Conservation (phyloP, 306 rosid genomes). For the apple (Malus domestica) region DNA sequence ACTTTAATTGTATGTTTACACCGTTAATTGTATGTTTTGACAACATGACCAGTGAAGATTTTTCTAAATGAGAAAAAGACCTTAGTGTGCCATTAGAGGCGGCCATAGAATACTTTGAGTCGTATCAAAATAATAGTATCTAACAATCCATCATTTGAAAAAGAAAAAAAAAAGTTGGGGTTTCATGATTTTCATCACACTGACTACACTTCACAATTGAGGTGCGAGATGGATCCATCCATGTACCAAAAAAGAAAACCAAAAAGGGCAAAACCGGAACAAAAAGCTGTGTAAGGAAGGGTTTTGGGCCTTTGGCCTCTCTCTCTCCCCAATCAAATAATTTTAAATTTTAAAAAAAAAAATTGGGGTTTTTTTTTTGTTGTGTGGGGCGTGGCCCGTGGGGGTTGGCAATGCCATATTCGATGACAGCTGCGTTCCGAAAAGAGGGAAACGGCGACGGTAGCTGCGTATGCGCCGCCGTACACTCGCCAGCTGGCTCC, state of each 20-base stretch:
- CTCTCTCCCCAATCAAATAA: not conserved
- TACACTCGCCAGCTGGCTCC: conserved; percentile 46
- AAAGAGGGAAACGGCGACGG: conserved; percentile 26
- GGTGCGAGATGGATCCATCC: not conserved
- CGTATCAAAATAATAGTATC: too few species aligned
- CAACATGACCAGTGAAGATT: too few species aligned
- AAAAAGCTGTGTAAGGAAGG: not conserved
- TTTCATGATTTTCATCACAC: not conserved
- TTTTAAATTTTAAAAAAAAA: not conserved
- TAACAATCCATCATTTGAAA: too few species aligned
- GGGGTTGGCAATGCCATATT: not conserved
- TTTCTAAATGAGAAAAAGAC: too few species aligned
- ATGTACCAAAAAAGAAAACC: not conserved
- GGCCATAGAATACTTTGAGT: too few species aligned
- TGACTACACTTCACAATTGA: not conserved
- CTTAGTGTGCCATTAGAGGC: too few species aligned
- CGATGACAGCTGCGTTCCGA: not conserved
- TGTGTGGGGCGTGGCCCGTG: not conserved
- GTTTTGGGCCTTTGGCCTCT: not conserved
- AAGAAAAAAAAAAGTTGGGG: not conserved
- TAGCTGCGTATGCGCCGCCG: conserved; percentile 38
- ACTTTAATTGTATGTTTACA: too few species aligned
- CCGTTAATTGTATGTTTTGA: too few species aligned
- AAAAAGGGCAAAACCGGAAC: not conserved
- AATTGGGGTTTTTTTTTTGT: not conserved